These are phyloP conservation scores for Globisporangium barbulae DNA, from an alignment of 352 stramenopile genomes.

Conservation along the genomic window DNA sequence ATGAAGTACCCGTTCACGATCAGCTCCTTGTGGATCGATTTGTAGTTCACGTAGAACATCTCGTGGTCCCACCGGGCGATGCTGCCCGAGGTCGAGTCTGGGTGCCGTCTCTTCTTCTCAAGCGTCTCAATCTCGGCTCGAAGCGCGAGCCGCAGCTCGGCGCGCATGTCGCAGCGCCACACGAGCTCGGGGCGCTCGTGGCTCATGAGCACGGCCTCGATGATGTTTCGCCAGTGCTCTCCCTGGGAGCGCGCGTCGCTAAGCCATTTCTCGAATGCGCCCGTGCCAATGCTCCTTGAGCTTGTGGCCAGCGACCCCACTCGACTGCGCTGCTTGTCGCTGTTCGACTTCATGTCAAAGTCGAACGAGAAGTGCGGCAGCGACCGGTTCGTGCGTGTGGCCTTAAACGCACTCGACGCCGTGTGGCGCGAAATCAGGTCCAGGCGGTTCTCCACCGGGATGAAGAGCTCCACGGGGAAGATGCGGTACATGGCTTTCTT, in stretches of 20 bases:
- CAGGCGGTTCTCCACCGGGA: conserved; percentile 45
- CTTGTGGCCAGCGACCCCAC: conserved; percentile 33
- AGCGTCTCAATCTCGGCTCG: conserved; percentile 49
- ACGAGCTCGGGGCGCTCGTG: conserved; percentile 74
- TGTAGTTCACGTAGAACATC: conserved; percentile 77
- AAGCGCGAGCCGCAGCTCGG: conserved; percentile 56
- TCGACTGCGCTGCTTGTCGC: conserved; percentile 42
- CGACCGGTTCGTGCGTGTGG: conserved; percentile 41
- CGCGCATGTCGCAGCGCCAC: conserved; percentile 64
- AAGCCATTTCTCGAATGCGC: conserved; percentile 64
- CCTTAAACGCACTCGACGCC: conserved; percentile 36
- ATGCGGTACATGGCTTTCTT: conserved; percentile 80
- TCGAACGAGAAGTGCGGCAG: conserved; percentile 70
- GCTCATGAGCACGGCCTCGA: conserved; percentile 47
- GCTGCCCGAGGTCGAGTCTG: conserved; percentile 20
- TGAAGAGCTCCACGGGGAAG: conserved; percentile 79
- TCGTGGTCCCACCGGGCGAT: conserved; percentile 69
- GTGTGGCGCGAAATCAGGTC: conserved; percentile 65
- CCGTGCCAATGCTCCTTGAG: conserved; percentile 30
- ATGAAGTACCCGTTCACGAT: conserved; percentile 83
- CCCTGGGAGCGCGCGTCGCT: conserved; percentile 60
- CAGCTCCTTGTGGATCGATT: conserved; percentile 69
- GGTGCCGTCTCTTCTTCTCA: conserved; percentile 27
- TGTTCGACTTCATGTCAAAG: conserved; percentile 44
- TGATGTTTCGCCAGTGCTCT: conserved; percentile 71